phyloP scores from a whole-genome alignment of 2,329 filamentous ascomycete genomes.

The Zymoseptoria pseudotritici region DNA sequence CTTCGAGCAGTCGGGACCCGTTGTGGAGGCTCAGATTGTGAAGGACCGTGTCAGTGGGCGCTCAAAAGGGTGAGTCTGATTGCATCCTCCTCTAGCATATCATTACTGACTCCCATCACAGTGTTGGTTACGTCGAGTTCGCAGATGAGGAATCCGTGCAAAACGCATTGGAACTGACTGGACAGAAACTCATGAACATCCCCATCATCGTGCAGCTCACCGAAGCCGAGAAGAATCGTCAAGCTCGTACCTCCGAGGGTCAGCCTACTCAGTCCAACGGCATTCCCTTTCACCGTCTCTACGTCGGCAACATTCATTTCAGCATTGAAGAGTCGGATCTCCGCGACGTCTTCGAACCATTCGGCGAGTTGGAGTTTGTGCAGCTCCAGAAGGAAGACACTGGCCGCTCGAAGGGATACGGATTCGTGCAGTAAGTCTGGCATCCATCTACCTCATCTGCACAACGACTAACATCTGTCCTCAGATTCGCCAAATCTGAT shows the following conservation, averaged over 20 bases:
- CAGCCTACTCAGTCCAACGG: constrained; percentile 65
- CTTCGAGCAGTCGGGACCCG: constrained; percentile 88
- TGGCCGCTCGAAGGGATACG: constrained; percentile 86
- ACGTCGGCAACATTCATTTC: constrained; percentile 99
- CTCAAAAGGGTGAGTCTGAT: constrained; percentile 76
- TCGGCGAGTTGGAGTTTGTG: constrained; percentile 94
- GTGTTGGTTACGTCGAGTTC: constrained; percentile 99
- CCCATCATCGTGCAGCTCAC: constrained; percentile 97
- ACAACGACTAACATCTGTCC: constrained; percentile 6
- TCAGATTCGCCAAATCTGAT: constrained; percentile 55
- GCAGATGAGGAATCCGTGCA: constrained; percentile 90
- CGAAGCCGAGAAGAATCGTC: constrained; percentile 95
- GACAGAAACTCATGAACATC: constrained; percentile 96
- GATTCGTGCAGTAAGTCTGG: constrained; percentile 86
- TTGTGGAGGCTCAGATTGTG: constrained; percentile 96
- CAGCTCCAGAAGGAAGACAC: constrained; percentile 95
- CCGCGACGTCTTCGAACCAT: constrained; percentile 93
- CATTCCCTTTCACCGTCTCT: constrained; percentile 93
- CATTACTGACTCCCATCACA: constrained; percentile 41
- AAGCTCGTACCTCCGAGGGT: constrained; percentile 74
- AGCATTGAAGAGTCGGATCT: constrained; percentile 95
- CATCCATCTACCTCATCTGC: background rate
- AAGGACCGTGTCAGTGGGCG: constrained; percentile 94
- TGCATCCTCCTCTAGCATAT: background rate
- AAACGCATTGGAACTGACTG: constrained; percentile 93